phyloP scores from a whole-genome alignment of 352 stramenopile genomes.

The Plasmopara muralis region DNA sequence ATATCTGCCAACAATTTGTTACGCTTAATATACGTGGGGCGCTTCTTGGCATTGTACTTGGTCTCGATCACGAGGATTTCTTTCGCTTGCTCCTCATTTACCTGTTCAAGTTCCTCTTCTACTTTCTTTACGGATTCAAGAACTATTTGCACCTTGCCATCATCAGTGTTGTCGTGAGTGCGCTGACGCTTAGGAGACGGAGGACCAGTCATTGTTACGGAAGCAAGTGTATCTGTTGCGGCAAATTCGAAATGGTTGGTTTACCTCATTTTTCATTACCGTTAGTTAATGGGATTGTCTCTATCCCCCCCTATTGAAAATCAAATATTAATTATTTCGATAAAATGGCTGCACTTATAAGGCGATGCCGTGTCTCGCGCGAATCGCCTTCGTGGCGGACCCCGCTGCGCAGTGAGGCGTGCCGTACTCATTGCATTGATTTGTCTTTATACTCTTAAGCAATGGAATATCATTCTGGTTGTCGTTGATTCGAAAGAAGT shows the following conservation, averaged over 20 bases:
- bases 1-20: constrained; percentile 55
- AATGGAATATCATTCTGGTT: too few relatives aligned
- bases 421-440: too few relatives aligned
- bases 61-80: constrained; percentile 69
- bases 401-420: too few relatives aligned
- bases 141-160: constrained; percentile 47
- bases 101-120: constrained; percentile 56
- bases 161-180: constrained; percentile 41
- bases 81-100: constrained; percentile 52
- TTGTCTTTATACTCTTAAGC: too few relatives aligned
- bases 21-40: constrained; percentile 59
- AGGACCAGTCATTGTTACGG: constrained; percentile 36
- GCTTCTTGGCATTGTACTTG: constrained; percentile 72
- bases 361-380: too few relatives aligned
- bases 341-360: too few relatives aligned
- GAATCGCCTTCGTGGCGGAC: too few relatives aligned
- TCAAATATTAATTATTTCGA: too few relatives aligned
- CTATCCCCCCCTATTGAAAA: too few relatives aligned
- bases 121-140: constrained; percentile 42
- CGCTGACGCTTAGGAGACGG: constrained; percentile 72
- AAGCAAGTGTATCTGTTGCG: neutral
- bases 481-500: too few relatives aligned
- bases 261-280: neutral
- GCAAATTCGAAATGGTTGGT: neutral
- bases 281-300: neutral